Evolutionary conservation across 768 basidiomycete genomes (phyloP).

Genomic region (Podaxis sp.): DNA sequence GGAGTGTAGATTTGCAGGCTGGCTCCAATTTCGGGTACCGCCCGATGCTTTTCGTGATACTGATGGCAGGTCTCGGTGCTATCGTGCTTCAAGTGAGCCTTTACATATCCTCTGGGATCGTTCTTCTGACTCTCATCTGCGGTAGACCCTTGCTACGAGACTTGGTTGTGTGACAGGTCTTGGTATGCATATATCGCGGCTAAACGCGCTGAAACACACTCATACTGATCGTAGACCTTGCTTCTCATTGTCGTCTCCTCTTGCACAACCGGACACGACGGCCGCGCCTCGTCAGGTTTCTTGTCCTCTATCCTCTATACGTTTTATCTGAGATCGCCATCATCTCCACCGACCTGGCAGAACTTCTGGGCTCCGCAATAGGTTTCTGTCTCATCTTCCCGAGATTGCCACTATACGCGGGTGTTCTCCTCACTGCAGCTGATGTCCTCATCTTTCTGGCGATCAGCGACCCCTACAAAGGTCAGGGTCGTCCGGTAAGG

Average conservation of each 20-base stretch:
- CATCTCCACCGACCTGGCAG: constrained; percentile 69
- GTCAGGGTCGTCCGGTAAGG: constrained; percentile 51
- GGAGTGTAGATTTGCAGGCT: constrained; percentile 79
- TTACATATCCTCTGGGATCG: background rate
- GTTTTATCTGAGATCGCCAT: constrained; percentile 57
- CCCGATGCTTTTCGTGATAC: constrained; percentile 66
- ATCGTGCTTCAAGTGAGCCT: constrained; percentile 61
- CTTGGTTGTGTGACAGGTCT: constrained; percentile 70
- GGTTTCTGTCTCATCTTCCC: constrained; percentile 67
- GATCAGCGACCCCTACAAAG: constrained; percentile 58
- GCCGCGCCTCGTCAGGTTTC: constrained; percentile 44
- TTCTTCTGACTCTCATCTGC: constrained; percentile 17
- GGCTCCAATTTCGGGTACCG: constrained; percentile 48
- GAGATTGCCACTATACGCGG: constrained; percentile 53
- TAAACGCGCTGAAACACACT: background rate
- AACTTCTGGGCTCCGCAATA: constrained; percentile 69
- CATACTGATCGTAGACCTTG: constrained; percentile 42
- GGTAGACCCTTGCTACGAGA: constrained; percentile 62
- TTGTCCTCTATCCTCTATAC: constrained; percentile 57
- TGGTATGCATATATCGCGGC: constrained; percentile 32
- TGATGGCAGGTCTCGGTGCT: constrained; percentile 63
- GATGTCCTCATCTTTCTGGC: constrained; percentile 64
- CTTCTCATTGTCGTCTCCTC: constrained; percentile 56
- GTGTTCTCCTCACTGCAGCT: constrained; percentile 54
- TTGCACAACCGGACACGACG: constrained; percentile 53